phyloP scores from a whole-genome alignment of 306 rosid genomes.

The Prunus dulcis region DNA sequence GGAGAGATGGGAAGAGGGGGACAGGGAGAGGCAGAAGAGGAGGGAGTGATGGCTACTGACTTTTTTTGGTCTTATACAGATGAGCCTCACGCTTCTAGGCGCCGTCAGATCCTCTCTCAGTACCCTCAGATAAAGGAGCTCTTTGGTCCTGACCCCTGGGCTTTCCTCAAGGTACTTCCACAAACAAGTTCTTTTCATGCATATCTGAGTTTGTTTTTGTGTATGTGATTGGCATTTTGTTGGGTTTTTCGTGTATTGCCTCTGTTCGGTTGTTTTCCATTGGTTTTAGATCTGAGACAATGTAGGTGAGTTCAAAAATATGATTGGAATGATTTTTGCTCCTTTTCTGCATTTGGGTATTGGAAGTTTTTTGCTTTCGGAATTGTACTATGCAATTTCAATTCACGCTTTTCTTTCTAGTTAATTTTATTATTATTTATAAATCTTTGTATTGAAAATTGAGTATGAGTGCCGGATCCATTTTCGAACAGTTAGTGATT shows the following conservation, averaged over 20 bases:
- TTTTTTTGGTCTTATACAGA: constrained; percentile 94
- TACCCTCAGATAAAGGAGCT: constrained; percentile 86
- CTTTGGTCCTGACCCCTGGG: constrained; percentile 75
- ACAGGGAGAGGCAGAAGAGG: constrained; percentile 32
- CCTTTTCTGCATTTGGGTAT: constrained; percentile 10
- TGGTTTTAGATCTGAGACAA: constrained; percentile 21
- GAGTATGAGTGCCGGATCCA: background rate
- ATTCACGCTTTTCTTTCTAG: background rate
- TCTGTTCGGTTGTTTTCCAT: background rate
- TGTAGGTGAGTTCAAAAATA: constrained; percentile 9
- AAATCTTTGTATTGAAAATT: background rate
- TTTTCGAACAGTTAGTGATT: background rate
- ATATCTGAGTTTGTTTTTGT: background rate
- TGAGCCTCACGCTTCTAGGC: constrained; percentile 88
- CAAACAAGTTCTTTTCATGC: background rate
- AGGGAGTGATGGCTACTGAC: constrained; percentile 61
- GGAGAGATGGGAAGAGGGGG: constrained; percentile 22
- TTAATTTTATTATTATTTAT: too few relatives aligned
- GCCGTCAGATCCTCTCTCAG: constrained; percentile 87
- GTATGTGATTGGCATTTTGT: background rate
- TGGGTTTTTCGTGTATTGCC: constrained; percentile 5
- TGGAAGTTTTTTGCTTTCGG: background rate
- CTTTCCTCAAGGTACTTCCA: constrained; percentile 58
- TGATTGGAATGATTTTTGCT: background rate
- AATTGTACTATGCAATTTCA: background rate